Evolutionary conservation across 441 rosid genomes (phyloP).

Genomic region (Populus hybrid): DNA sequence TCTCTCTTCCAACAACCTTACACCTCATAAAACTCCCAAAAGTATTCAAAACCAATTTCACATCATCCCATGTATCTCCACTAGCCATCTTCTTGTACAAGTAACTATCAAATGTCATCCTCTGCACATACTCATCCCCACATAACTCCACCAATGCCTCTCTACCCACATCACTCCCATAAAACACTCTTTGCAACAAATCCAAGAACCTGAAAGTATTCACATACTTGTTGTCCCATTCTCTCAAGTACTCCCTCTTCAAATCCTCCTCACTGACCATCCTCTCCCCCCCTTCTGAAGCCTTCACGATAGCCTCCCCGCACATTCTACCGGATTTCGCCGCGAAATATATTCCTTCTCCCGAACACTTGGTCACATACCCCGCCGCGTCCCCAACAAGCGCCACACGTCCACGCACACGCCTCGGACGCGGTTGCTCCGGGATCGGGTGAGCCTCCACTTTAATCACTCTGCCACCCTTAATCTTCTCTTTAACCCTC

Average conservation of each 20-base stretch:
- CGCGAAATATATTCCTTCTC: slow-evolving; percentile 66
- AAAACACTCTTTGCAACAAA: slow-evolving; percentile 50
- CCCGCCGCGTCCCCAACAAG: slow-evolving; percentile 64
- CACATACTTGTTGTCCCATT: slow-evolving; percentile 43
- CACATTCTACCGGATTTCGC: slow-evolving; percentile 52
- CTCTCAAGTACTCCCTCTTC: slow-evolving; percentile 51
- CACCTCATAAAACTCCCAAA: slow-evolving; percentile 43
- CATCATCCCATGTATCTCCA: slow-evolving; percentile 38
- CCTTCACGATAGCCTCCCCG: slow-evolving; percentile 47
- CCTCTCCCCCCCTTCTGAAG: slow-evolving; percentile 39
- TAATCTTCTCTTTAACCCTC: slow-evolving; percentile 42
- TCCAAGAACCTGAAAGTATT: slow-evolving; percentile 47
- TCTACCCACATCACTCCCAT: slow-evolving; percentile 37
- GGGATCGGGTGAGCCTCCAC: slow-evolving; percentile 70
- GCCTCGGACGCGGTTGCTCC: slow-evolving; percentile 46
- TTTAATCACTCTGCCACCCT: slow-evolving; percentile 51
- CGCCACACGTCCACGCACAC: slow-evolving; percentile 50
- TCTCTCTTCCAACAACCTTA: slow-evolving; percentile 26
- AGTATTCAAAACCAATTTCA: slow-evolving; percentile 39
- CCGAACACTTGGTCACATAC: slow-evolving; percentile 54
- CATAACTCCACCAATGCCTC: slow-evolving; percentile 71
- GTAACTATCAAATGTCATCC: slow-evolving; percentile 65
- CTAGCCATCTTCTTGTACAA: slow-evolving; percentile 51
- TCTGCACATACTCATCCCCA: slow-evolving; percentile 59
- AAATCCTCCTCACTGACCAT: slow-evolving; percentile 45